A percentile compares a stretch with the other conserved stretches of the same genome.
Evolutionary conservation across 768 basidiomycete species (phyloP).

Genomic region (Suillus decipiens): DNA sequence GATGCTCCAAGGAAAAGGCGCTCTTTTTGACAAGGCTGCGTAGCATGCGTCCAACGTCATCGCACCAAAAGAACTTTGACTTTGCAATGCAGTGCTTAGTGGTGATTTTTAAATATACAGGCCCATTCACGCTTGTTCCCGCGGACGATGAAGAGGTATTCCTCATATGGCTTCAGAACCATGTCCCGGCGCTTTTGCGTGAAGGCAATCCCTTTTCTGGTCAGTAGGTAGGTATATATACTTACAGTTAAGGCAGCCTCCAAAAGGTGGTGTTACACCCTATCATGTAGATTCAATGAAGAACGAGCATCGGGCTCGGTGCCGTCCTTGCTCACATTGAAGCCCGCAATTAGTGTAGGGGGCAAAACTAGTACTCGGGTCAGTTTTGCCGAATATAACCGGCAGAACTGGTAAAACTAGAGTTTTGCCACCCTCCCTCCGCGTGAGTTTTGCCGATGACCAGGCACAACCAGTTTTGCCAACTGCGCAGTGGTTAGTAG

Average conservation of each 20-base stretch:
- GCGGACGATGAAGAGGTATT: background rate
- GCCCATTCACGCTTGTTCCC: background rate
- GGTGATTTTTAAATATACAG: background rate
- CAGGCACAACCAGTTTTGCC: no score
- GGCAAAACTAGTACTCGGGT: no score
- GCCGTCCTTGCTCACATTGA: no score
- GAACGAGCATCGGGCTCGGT: background rate
- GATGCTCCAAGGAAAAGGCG: no score
- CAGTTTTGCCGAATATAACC: no score
- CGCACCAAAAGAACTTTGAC: background rate
- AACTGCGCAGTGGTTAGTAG: no score
- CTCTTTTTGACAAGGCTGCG: background rate
- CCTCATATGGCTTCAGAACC: background rate
- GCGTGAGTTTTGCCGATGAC: no score
- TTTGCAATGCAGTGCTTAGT: background rate
- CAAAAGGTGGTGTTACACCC: background rate
- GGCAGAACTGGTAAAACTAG: no score
- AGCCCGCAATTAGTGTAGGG: no score
- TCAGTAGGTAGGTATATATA: background rate
- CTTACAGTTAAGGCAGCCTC: background rate
- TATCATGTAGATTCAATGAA: background rate
- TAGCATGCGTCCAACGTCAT: background rate
- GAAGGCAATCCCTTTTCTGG: background rate
- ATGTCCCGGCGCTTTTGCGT: background rate
- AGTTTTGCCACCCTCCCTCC: no score